These are phyloP conservation scores for Bigelowiella natans DNA, from an alignment of 78 protist species.

Conservation along the genomic window DNA sequence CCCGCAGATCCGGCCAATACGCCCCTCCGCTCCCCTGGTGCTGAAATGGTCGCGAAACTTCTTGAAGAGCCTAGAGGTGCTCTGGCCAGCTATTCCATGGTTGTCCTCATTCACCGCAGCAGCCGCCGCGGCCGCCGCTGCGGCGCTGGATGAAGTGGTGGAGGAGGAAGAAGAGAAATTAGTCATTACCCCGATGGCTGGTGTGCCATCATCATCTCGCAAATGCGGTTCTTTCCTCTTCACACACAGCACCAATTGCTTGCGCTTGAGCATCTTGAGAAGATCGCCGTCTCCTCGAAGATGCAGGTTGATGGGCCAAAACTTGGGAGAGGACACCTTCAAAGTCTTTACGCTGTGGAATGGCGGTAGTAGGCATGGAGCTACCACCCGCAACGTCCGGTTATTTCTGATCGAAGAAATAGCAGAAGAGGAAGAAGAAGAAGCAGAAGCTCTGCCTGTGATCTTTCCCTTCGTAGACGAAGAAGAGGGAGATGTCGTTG, in stretches of 20 bases:
- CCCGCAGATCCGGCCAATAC: too few species aligned
- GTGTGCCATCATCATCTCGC: background rate
- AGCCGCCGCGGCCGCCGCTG: too few species aligned
- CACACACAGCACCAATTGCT: background rate
- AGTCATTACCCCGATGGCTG: background rate
- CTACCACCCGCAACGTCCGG: background rate
- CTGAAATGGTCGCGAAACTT: too few species aligned
- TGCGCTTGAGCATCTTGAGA: background rate
- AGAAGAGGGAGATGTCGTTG: background rate
- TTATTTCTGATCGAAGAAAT: background rate
- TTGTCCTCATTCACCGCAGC: too few species aligned
- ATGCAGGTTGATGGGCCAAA: background rate
- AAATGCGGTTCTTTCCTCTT: background rate
- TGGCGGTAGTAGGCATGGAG: constrained; percentile 12
- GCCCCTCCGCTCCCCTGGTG: too few species aligned
- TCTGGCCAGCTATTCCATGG: too few species aligned
- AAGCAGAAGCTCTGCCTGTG: background rate
- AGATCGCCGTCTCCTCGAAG: background rate
- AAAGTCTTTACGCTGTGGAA: background rate
- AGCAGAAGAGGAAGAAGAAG: background rate
- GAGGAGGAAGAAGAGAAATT: background rate
- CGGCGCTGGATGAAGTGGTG: background rate
- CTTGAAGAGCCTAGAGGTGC: too few species aligned
- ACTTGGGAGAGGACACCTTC: background rate
- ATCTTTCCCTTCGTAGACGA: background rate